Conservation (phyloP, 2,329 filamentous ascomycete genomes). For the Rhynchosporium agropyri region DNA sequence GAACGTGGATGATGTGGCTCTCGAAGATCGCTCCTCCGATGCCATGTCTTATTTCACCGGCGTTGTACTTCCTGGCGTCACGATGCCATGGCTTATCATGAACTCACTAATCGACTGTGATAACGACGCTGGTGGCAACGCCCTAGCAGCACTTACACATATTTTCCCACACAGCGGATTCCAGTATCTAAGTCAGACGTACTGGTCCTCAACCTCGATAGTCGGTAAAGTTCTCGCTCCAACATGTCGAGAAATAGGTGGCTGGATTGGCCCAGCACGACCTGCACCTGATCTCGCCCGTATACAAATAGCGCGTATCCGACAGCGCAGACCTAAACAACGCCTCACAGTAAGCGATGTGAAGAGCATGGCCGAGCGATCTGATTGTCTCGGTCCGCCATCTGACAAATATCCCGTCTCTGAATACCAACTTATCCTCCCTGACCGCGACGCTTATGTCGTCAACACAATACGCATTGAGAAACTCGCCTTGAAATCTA, state of each 20-base stretch:
- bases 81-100: conserved; percentile 76
- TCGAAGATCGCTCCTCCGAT: conserved; percentile 67
- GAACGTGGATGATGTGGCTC: conserved; percentile 52
- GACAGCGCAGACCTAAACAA: conserved; percentile 60
- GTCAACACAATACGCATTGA: conserved; percentile 71
- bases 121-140: conserved; percentile 63
- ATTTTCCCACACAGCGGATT: conserved; percentile 71
- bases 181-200: conserved; percentile 76
- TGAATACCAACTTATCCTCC: conserved; percentile 66
- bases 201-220: conserved; percentile 73
- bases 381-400: conserved; percentile 68
- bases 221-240: conserved; percentile 76
- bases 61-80: conserved; percentile 69
- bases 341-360: conserved; percentile 61
- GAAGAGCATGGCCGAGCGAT: conserved; percentile 66
- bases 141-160: conserved; percentile 68
- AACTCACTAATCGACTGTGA: conserved; percentile 77
- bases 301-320: conserved; percentile 71
- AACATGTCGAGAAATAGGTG: conserved; percentile 69
- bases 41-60: conserved; percentile 79
- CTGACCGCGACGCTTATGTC: conserved; percentile 53
- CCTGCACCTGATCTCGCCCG: conserved; percentile 67
- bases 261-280: conserved; percentile 74
- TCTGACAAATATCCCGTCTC: conserved; percentile 64
- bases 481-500: conserved; percentile 60